Percentiles rank a stretch among this genome's conserved stretches.
Conservation (phyloP, 768 basidiomycete species). For the Lactarius quietus region DNA sequence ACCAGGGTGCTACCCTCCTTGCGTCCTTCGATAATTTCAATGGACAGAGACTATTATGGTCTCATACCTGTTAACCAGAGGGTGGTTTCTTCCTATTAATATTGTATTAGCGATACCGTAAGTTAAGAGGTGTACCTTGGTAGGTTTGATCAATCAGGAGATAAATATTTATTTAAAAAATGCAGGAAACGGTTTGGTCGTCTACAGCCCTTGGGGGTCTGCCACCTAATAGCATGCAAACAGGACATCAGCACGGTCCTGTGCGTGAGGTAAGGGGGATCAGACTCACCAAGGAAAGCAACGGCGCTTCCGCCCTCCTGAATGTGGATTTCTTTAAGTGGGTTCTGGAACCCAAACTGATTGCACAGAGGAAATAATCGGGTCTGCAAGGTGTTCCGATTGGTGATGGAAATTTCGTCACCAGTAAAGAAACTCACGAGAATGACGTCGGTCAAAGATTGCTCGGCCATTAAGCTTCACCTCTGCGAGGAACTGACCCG, state of each 20-base stretch:
- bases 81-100: too few species aligned
- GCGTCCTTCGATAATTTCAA: neutral
- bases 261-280: neutral
- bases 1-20: neutral
- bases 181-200: neutral
- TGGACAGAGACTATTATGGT: neutral
- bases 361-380: neutral
- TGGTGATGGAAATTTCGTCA: neutral
- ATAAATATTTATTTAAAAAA: neutral
- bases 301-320: conserved; percentile 12
- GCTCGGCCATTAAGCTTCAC: conserved; percentile 13
- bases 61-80: neutral
- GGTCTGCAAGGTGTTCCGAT: neutral
- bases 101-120: too few species aligned
- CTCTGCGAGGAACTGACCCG: conserved; percentile 13
- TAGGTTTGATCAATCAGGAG: neutral
- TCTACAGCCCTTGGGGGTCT: conserved; percentile 33
- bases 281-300: conserved; percentile 14
- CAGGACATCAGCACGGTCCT: neutral
- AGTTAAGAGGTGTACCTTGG: neutral
- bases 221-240: conserved; percentile 26
- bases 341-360: conserved; percentile 17
- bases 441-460: conserved; percentile 10
- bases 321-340: conserved; percentile 18
- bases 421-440: conserved; percentile 10